A percentile compares a stretch with the other conserved stretches of the same genome.
These are phyloP conservation scores for Hemisphaericaspora subhashii DNA, from an alignment of 1,139 yeast species.

Conservation along the genomic window DNA sequence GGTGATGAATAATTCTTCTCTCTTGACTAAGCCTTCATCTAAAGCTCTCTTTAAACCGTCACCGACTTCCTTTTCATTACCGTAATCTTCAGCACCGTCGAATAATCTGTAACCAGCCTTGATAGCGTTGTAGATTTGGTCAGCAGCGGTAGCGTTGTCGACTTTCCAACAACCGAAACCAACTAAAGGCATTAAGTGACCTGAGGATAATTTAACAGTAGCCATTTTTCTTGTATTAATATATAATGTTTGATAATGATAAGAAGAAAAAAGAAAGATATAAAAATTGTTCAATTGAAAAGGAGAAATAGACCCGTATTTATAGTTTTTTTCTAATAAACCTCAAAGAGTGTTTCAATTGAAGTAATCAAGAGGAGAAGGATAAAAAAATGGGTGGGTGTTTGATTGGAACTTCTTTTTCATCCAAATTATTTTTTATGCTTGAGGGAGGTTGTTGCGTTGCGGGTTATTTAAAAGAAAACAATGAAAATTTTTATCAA, in stretches of 20 bases:
- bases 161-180: constrained; percentile 75
- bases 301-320: constrained; percentile 4
- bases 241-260: not conserved
- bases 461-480: not conserved
- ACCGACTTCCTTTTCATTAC: constrained; percentile 75
- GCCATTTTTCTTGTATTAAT: constrained; percentile 12
- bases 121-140: constrained; percentile 63
- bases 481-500: not conserved
- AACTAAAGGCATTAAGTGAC: constrained; percentile 59
- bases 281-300: constrained; percentile 1
- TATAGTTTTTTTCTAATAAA: no score
- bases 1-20: constrained; percentile 73
- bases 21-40: constrained; percentile 62
- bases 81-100: constrained; percentile 79
- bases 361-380: no score
- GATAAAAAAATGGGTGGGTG: not conserved
- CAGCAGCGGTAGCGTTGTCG: constrained; percentile 54
- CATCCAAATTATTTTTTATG: not conserved
- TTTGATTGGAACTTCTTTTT: not conserved
- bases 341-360: no score
- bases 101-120: constrained; percentile 72
- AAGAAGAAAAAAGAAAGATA: constrained; percentile 1
- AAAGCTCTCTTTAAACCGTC: constrained; percentile 64
- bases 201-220: constrained; percentile 55
- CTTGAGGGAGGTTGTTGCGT: not conserved